Conservation (phyloP, 2,329 filamentous ascomycete species). For the Penicillium brasilianum region DNA sequence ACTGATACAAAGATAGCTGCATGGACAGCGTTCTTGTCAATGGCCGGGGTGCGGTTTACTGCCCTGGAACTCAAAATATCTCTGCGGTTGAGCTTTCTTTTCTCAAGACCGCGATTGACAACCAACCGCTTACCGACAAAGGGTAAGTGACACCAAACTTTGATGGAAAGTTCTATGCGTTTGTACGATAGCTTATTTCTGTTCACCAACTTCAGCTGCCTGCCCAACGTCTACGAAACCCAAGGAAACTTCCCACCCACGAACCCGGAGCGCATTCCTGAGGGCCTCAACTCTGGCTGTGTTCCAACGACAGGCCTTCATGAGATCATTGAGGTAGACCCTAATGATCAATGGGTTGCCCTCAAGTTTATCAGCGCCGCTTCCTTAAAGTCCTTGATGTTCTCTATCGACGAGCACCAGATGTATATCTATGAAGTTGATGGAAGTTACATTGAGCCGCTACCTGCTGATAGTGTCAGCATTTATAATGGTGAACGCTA, state of each 20-base stretch:
- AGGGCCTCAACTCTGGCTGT: conserved; percentile 31
- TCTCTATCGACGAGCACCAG: conserved; percentile 52
- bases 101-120: conserved; percentile 28
- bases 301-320: conserved; percentile 26
- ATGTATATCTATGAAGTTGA: conserved; percentile 53
- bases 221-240: conserved; percentile 30
- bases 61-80: conserved; percentile 54
- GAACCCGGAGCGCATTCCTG: conserved; percentile 27
- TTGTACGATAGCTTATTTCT: not conserved
- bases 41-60: conserved; percentile 62
- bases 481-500: conserved; percentile 48
- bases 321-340: conserved; percentile 39
- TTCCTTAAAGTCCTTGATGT: conserved; percentile 35
- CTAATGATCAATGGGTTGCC: conserved; percentile 39
- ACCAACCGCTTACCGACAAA: conserved; percentile 37
- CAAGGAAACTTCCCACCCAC: conserved; percentile 34
- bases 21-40: conserved; percentile 66
- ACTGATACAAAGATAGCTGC: conserved; percentile 52
- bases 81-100: conserved; percentile 30
- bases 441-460: conserved; percentile 50
- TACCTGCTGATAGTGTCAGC: conserved; percentile 39
- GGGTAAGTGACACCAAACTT: conserved; percentile 29
- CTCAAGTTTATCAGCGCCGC: conserved; percentile 45
- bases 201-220: conserved; percentile 18
- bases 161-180: not conserved